Evolutionary conservation across 2,329 filamentous ascomycete species (phyloP).

Genomic region (Pseudohalonectria lignicola): DNA sequence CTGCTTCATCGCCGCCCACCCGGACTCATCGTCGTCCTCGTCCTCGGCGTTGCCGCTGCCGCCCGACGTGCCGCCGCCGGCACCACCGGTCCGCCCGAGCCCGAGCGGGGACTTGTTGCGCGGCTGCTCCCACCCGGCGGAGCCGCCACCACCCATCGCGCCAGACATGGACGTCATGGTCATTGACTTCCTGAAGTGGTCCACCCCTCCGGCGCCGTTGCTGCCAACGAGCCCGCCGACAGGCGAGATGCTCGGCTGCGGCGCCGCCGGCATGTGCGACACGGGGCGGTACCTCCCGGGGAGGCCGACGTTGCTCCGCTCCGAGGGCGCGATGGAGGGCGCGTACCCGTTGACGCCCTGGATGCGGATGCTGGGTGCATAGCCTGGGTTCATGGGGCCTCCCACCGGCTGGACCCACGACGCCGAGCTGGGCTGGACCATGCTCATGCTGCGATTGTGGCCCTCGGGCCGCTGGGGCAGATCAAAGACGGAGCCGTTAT

Average conservation of each 20-base stretch:
- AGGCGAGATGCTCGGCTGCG: background rate
- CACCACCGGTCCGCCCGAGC: slow-evolving; percentile 25
- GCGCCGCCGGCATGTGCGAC: slow-evolving; percentile 43
- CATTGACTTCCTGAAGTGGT: slow-evolving; percentile 23
- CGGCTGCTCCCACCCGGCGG: slow-evolving; percentile 12
- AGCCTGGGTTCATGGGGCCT: slow-evolving; percentile 23
- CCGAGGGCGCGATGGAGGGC: slow-evolving; percentile 87
- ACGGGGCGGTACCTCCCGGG: slow-evolving; percentile 88
- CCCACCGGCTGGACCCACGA: slow-evolving; percentile 41
- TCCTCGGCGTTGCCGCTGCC: slow-evolving; percentile 31
- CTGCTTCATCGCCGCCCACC: slow-evolving; percentile 60
- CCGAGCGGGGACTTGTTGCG: slow-evolving; percentile 20
- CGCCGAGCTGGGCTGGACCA: slow-evolving; percentile 59
- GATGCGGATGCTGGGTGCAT: slow-evolving; percentile 37
- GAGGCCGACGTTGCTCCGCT: slow-evolving; percentile 86
- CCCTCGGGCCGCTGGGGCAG: slow-evolving; percentile 27
- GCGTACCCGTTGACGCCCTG: slow-evolving; percentile 50
- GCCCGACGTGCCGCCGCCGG: slow-evolving; percentile 24
- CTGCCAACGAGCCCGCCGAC: background rate
- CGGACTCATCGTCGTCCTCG: slow-evolving; percentile 56
- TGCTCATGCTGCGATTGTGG: slow-evolving; percentile 65
- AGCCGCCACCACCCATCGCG: slow-evolving; percentile 16
- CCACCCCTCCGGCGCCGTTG: slow-evolving; percentile 1
- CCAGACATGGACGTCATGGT: slow-evolving; percentile 35
- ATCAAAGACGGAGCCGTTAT: slow-evolving; percentile 32